A percentile compares a stretch with the other conserved stretches of the same genome.
These are phyloP conservation scores for Trichophyton simii DNA, from an alignment of 2,329 filamentous ascomycete genomes.

Conservation along the genomic window DNA sequence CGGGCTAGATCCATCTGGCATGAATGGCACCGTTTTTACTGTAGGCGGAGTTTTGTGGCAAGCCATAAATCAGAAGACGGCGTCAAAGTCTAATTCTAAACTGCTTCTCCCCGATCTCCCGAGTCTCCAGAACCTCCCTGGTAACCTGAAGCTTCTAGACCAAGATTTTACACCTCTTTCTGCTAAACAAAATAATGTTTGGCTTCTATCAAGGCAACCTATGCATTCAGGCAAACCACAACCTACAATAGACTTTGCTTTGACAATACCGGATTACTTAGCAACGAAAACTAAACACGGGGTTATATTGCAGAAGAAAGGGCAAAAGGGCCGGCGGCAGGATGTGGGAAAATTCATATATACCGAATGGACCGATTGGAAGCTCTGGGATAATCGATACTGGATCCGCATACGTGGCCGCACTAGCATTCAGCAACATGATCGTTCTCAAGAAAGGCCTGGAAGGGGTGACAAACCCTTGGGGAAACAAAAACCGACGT, in stretches of 20 bases:
- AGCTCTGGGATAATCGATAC: constrained; percentile 44
- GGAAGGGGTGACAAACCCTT: neutral
- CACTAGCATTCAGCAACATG: neutral
- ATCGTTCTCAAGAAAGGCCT: neutral
- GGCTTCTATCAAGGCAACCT: constrained; percentile 29
- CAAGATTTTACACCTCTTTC: neutral
- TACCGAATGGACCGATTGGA: constrained; percentile 24
- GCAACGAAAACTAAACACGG: neutral
- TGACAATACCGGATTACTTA: constrained; percentile 14
- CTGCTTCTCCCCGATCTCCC: too few relatives aligned
- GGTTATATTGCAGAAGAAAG: neutral
- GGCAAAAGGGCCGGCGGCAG: neutral
- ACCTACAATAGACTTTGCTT: constrained; percentile 14
- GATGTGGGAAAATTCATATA: neutral
- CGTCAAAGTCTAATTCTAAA: neutral
- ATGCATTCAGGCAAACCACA: constrained; percentile 19
- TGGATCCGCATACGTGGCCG: constrained; percentile 38
- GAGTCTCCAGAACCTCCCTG: neutral
- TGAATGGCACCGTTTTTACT: constrained; percentile 30
- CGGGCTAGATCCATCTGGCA: neutral
- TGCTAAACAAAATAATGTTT: constrained; percentile 22
- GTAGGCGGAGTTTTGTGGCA: constrained; percentile 39
- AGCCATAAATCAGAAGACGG: constrained; percentile 18
- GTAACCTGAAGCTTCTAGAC: neutral
- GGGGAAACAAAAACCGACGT: neutral